Evolutionary conservation across 1,284 basidiomycete genomes (phyloP).

Genomic region (Entoloma clypeatum): DNA sequence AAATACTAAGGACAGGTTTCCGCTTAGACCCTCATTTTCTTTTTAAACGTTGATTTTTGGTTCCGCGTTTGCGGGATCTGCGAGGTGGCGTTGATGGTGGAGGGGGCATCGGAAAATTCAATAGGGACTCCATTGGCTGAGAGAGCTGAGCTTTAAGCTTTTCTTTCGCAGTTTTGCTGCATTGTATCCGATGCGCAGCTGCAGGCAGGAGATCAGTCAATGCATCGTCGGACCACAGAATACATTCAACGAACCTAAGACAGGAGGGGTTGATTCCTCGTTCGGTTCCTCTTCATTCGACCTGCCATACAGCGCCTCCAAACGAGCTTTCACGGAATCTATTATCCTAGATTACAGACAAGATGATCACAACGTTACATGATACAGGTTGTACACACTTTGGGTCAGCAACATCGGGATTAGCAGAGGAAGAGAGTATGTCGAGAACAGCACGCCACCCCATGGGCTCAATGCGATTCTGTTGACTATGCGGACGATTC

Average conservation of each 20-base stretch:
- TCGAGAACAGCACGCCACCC: slow-evolving; percentile 49
- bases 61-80: background rate
- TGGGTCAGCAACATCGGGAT: slow-evolving; percentile 31
- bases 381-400: slow-evolving; percentile 33
- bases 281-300: background rate
- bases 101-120: slow-evolving; percentile 9
- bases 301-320: slow-evolving; percentile 32
- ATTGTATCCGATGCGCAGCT: slow-evolving; percentile 15
- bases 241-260: slow-evolving; percentile 8
- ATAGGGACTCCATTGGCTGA: slow-evolving; percentile 6
- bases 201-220: background rate
- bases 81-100: slow-evolving; percentile 1
- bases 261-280: slow-evolving; percentile 1
- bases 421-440: slow-evolving; percentile 36
- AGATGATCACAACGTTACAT: slow-evolving; percentile 12
- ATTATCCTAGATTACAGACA: slow-evolving; percentile 31
- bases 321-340: slow-evolving; percentile 33
- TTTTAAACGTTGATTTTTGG: slow-evolving; percentile 2
- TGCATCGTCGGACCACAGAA: background rate
- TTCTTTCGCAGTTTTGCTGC: slow-evolving; percentile 10
- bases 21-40: too few relatives aligned
- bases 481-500: slow-evolving; percentile 42
- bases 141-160: slow-evolving; percentile 8
- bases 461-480: slow-evolving; percentile 48
- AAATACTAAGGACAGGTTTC: too few relatives aligned